These are phyloP conservation scores for Lotmaria passim DNA, from an alignment of 208 protist species.

Conservation along the genomic window DNA sequence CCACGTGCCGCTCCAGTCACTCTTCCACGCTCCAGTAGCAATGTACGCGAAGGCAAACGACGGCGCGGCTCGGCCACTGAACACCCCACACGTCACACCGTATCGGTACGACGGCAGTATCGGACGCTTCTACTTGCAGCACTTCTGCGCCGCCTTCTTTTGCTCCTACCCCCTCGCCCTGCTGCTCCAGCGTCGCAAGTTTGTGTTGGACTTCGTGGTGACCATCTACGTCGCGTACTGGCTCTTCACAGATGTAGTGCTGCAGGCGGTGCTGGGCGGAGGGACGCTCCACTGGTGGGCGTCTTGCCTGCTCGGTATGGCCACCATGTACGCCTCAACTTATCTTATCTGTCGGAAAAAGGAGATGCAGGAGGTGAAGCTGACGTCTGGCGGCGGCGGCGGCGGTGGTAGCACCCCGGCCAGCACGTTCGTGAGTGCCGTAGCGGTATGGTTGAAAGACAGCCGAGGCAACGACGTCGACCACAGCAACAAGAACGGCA, in stretches of 20 bases:
- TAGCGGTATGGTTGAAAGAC: background rate
- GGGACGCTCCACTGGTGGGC: slow-evolving; percentile 67
- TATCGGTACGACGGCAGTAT: slow-evolving; percentile 13
- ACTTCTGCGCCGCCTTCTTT: slow-evolving; percentile 48
- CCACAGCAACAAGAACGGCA: too few relatives aligned
- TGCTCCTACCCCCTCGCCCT: slow-evolving; percentile 61
- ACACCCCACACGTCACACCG: background rate
- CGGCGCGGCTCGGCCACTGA: background rate
- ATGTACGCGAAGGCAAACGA: slow-evolving; percentile 5
- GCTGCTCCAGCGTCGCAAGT: slow-evolving; percentile 79
- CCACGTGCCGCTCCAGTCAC: slow-evolving; percentile 57
- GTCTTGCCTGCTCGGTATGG: slow-evolving; percentile 30
- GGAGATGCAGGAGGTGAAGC: slow-evolving; percentile 74
- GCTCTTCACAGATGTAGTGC: slow-evolving; percentile 46
- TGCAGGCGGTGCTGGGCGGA: slow-evolving; percentile 41
- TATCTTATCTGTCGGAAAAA: slow-evolving; percentile 54
- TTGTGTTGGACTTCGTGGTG: slow-evolving; percentile 78
- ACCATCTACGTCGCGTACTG: slow-evolving; percentile 82
- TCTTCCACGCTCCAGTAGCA: slow-evolving; percentile 42
- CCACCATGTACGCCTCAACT: slow-evolving; percentile 50
- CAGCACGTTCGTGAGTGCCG: background rate
- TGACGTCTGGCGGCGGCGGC: slow-evolving; percentile 19
- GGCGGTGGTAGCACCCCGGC: background rate
- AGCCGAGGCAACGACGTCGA: background rate
- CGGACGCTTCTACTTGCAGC: slow-evolving; percentile 69